These are phyloP conservation scores for Multifurca ochricompacta DNA, from an alignment of 768 basidiomycete species.

Conservation along the genomic window DNA sequence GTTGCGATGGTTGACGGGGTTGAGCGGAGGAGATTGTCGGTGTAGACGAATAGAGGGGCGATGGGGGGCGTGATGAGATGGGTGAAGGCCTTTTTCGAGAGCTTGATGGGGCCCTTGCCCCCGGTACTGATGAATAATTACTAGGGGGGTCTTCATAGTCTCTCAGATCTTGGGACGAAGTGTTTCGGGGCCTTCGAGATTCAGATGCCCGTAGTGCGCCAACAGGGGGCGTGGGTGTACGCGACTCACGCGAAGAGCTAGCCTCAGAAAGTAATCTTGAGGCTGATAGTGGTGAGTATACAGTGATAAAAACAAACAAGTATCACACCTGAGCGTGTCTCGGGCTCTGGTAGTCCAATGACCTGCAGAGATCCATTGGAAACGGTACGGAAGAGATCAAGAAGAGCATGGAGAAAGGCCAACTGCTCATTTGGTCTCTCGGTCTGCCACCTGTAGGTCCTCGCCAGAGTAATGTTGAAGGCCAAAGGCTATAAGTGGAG, in stretches of 20 bases:
- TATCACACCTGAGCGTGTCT: constrained; percentile 30
- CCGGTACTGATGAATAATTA: constrained; percentile 1
- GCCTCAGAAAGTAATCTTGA: neutral
- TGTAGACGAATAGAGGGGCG: constrained; percentile 1
- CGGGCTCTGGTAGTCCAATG: constrained; percentile 47
- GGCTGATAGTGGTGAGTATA: neutral
- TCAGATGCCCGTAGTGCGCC: neutral
- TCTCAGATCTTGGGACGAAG: constrained; percentile 1
- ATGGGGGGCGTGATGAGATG: constrained; percentile 4
- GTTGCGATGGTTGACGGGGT: neutral
- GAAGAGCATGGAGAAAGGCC: constrained; percentile 57
- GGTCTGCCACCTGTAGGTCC: constrained; percentile 86
- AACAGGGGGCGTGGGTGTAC: constrained; percentile 9
- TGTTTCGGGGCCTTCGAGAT: neutral
- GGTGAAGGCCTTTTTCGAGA: constrained; percentile 8
- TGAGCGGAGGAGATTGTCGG: neutral
- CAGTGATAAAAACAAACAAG: constrained; percentile 2
- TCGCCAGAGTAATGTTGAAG: constrained; percentile 81
- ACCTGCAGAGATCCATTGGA: constrained; percentile 43
- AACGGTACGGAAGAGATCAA: constrained; percentile 47
- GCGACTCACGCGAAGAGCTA: constrained; percentile 1
- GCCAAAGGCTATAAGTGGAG: constrained; percentile 40
- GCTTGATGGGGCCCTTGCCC: neutral
- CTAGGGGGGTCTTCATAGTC: constrained; percentile 10
- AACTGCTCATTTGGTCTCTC: constrained; percentile 67